These are phyloP conservation scores for Candida railenensis DNA, from an alignment of 805 yeast genomes.

Conservation along the genomic window DNA sequence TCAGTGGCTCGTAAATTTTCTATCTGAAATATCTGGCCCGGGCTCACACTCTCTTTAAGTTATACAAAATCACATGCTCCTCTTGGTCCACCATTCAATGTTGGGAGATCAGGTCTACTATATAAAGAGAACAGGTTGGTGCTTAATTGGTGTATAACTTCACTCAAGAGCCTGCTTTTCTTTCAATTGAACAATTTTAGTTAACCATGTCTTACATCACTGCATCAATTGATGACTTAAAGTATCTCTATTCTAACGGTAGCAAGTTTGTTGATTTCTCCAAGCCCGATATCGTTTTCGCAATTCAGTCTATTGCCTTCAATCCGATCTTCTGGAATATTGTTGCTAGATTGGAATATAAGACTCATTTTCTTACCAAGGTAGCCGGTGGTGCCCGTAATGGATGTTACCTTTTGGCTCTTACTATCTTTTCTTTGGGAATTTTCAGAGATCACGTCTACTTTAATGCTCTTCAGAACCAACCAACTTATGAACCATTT, in stretches of 20 bases:
- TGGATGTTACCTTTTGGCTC: slow-evolving; percentile 86
- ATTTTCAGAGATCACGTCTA: slow-evolving; percentile 74
- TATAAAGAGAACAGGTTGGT: too few species aligned
- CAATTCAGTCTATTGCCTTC: slow-evolving; percentile 73
- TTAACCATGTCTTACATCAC: not conserved
- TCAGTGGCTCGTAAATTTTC: not conserved
- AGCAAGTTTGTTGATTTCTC: slow-evolving; percentile 19
- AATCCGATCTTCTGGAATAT: slow-evolving; percentile 96
- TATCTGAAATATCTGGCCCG: not conserved
- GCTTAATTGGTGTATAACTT: too few species aligned
- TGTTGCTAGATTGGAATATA: slow-evolving; percentile 84
- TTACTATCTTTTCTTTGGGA: slow-evolving; percentile 83
- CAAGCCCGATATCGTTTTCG: slow-evolving; percentile 22
- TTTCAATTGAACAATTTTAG: too few species aligned
- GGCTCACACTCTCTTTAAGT: not conserved
- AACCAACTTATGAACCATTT: slow-evolving; percentile 63
- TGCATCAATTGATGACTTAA: not conserved
- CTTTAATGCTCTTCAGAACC: slow-evolving; percentile 68
- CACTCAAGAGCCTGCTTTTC: too few species aligned
- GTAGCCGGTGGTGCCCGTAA: slow-evolving; percentile 60
- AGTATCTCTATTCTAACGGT: not conserved
- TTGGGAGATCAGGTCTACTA: not conserved
- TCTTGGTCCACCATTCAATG: not conserved
- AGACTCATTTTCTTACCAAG: slow-evolving; percentile 72
- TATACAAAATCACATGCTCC: not conserved